A percentile compares a stretch with the other conserved stretches of the same genome.
These are phyloP conservation scores for Verticillium isaacii DNA, from an alignment of 2,329 filamentous ascomycete genomes.

Conservation along the genomic window DNA sequence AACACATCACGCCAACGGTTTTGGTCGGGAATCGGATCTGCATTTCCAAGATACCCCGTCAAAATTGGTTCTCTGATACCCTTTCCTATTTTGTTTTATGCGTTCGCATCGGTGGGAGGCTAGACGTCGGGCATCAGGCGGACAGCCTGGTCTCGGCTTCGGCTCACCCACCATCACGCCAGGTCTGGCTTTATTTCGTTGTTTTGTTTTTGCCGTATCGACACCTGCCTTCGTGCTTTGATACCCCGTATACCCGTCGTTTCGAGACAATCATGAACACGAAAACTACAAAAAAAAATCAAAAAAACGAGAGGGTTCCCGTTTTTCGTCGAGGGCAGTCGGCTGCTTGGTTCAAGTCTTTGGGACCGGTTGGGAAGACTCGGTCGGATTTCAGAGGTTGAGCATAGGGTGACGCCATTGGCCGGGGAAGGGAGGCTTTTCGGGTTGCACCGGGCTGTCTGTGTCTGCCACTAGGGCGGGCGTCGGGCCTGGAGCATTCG, in stretches of 20 bases:
- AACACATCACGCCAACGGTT: constrained; percentile 10
- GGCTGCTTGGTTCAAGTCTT: neutral
- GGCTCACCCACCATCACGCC: constrained; percentile 8
- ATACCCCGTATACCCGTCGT: constrained; percentile 31
- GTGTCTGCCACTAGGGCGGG: constrained; percentile 13
- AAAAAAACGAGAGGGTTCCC: constrained; percentile 3
- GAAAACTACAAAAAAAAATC: constrained; percentile 7
- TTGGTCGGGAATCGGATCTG: constrained; percentile 48
- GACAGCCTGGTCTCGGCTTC: constrained; percentile 11
- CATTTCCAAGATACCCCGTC: constrained; percentile 55
- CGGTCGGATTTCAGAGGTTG: constrained; percentile 14
- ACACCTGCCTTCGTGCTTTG: constrained; percentile 20
- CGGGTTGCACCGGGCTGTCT: constrained; percentile 7
- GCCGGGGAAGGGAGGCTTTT: constrained; percentile 8
- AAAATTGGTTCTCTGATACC: constrained; percentile 39
- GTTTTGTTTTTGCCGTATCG: constrained; percentile 17
- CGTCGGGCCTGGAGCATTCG: constrained; percentile 17
- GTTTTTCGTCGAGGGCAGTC: constrained; percentile 1
- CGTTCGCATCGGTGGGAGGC: constrained; percentile 7
- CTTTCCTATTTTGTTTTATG: constrained; percentile 18
- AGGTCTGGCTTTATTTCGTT: constrained; percentile 7
- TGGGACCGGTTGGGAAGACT: neutral
- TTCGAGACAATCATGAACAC: constrained; percentile 14
- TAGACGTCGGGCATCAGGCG: constrained; percentile 7
- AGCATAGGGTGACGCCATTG: constrained; percentile 10